These are phyloP conservation scores for Citrus sp. DNA, from an alignment of 345 rosid species.

Conservation along the genomic window DNA sequence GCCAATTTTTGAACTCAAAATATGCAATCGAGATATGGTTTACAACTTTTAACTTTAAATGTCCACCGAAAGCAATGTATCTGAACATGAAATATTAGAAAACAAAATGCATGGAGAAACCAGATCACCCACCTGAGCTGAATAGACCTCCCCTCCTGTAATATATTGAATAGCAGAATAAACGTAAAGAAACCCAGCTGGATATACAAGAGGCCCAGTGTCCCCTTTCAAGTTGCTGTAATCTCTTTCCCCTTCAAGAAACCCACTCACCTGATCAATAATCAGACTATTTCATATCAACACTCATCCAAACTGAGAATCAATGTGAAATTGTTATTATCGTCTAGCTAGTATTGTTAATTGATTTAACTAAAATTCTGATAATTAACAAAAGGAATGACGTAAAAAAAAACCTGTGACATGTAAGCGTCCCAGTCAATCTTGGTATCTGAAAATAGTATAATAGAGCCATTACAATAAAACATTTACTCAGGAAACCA, in stretches of 20 bases:
- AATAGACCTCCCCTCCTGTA: conserved; percentile 68
- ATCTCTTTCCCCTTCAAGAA: conserved; percentile 89
- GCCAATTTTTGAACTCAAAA: too few relatives aligned
- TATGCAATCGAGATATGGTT: neutral
- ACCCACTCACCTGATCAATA: conserved; percentile 67
- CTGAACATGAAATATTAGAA: neutral
- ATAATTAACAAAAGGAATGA: neutral
- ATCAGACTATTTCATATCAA: conserved; percentile 6
- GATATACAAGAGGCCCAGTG: conserved; percentile 94
- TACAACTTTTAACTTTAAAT: neutral
- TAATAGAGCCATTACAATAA: neutral
- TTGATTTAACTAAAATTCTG: neutral
- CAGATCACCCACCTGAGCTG: conserved; percentile 60
- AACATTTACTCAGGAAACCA: neutral
- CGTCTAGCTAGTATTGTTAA: neutral
- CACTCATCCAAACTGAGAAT: conserved; percentile 6
- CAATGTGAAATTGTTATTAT: neutral
- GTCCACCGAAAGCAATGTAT: too few relatives aligned
- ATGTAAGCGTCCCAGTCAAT: conserved; percentile 99
- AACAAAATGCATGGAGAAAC: neutral
- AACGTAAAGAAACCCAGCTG: conserved; percentile 90
- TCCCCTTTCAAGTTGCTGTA: conserved; percentile 85
- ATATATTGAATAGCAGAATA: conserved; percentile 71
- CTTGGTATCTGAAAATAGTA: conserved; percentile 67
- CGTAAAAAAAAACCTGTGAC: conserved; percentile 64